These are phyloP conservation scores for Fusarium pseudograminearum DNA, from an alignment of 2,329 filamentous ascomycete species.

Conservation along the genomic window DNA sequence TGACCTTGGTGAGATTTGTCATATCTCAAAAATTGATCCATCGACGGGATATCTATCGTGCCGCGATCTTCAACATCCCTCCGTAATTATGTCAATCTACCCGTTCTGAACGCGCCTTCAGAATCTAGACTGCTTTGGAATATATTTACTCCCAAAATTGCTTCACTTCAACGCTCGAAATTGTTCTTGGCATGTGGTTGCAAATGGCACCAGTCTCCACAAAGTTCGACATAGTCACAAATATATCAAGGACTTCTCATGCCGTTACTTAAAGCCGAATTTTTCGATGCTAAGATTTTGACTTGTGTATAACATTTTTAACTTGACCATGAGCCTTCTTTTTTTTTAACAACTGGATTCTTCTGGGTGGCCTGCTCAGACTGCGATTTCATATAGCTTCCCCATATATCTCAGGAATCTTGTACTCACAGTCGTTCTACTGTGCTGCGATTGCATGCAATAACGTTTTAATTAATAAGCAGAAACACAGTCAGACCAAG, in stretches of 20 bases:
- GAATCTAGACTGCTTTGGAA: not conserved
- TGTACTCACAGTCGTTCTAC: not conserved
- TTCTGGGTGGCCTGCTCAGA: not conserved
- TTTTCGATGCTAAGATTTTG: not conserved
- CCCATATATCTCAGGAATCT: not conserved
- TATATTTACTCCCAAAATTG: not conserved
- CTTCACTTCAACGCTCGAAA: not conserved
- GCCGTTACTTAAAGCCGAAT: not conserved
- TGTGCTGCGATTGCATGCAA: slow-evolving; percentile 76
- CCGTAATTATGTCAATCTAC: not conserved
- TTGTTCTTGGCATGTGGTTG: slow-evolving; percentile 67
- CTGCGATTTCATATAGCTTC: not conserved
- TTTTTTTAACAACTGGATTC: not conserved
- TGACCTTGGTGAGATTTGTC: slow-evolving; percentile 33
- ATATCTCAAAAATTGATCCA: slow-evolving; percentile 8
- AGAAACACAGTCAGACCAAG: slow-evolving; percentile 73
- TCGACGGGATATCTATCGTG: not conserved
- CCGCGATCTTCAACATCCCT: not conserved
- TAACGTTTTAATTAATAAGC: slow-evolving; percentile 67
- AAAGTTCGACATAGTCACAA: slow-evolving; percentile 60
- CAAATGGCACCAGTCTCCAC: slow-evolving; percentile 70
- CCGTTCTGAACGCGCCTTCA: not conserved
- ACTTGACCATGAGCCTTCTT: not conserved
- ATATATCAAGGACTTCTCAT: not conserved
- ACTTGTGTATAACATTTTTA: not conserved